Base-by-base conservation (phyloP, 306 rosid genomes). In the Crotalaria pallida region DNA sequence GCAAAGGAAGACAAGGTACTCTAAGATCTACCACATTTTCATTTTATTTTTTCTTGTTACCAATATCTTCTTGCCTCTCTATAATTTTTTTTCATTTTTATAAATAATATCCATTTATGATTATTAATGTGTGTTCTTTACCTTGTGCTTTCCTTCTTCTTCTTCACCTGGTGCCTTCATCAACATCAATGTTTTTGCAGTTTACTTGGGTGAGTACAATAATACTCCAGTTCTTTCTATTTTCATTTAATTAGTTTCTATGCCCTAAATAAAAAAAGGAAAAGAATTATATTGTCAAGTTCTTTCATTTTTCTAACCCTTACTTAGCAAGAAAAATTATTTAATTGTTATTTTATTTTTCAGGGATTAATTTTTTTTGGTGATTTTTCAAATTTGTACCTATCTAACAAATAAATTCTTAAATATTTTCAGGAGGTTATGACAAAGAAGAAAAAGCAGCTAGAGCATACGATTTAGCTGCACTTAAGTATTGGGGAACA, bases 1-100 rank as follows among this genome's bases (percentile, higher is more conserved):
- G 94, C n/a, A 88, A 88, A 69, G 94, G 94, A 79, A 81, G 94
- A 67, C 94, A 88, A 83, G 94, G 94, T 85, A 77, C 87, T 83
- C 73, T 10, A 11, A 11, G 12, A 44, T 44, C 49, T 17, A 59
- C 1, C 4, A 17, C 8, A 5, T 31, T 2, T 59, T 27, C 57
- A 3, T 18, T 69, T 44, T 5, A 45, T n/a, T 45, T 45, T n/a
- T 15, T 15, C n/a, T 44, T 0, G n/a, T 18, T 17, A 2, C 1
- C 49, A 13, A 38, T 0, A 18, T 27, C 44, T 18, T 26, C 6
- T 50, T 21, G 11, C 13, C 5, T 5, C 23, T 15, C 19, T 26
- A 24, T 23, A 13, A 5, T 22, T 63, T 33, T n/a, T 47, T 44
- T 17, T 5, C 10, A 6, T 67, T 9, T 5, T 50, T 1, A 24